Evolutionary conservation across 2,329 filamentous ascomycete genomes (phyloP).

Genomic region (Cladosporium velox): DNA sequence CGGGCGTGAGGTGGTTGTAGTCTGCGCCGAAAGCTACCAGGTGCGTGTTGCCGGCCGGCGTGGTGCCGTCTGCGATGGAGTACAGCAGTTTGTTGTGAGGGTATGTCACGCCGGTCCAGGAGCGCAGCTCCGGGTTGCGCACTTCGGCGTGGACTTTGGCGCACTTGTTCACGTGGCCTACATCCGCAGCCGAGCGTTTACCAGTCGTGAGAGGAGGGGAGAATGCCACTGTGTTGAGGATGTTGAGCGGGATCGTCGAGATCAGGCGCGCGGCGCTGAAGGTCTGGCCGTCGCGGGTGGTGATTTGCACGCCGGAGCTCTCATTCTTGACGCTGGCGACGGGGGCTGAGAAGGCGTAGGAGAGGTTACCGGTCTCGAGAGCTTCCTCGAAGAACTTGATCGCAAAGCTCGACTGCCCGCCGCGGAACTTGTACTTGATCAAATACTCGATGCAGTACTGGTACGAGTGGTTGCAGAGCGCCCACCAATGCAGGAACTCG

Average conservation of each 20-base stretch:
- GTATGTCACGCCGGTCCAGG: neutral
- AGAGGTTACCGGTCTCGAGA: neutral
- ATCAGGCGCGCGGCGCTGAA: neutral
- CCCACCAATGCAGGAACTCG: neutral
- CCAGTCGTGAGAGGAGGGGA: conserved; percentile 31
- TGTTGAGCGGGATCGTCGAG: conserved; percentile 16
- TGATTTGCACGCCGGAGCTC: neutral
- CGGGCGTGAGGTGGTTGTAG: neutral
- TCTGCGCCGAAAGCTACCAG: neutral
- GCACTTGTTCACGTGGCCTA: conserved; percentile 34
- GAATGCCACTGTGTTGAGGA: conserved; percentile 32
- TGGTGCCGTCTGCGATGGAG: neutral
- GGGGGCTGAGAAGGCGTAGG: neutral
- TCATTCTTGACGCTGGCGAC: conserved; percentile 1
- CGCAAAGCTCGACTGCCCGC: neutral
- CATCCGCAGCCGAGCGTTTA: conserved; percentile 29
- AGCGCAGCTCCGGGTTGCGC: neutral
- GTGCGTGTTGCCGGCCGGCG: neutral
- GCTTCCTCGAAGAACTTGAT: neutral
- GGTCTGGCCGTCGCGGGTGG: neutral
- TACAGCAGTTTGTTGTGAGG: neutral
- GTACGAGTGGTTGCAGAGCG: neutral
- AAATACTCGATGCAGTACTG: neutral
- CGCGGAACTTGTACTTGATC: conserved; percentile 6
- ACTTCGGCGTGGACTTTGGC: conserved; percentile 33